phyloP scores from a whole-genome alignment of 1,284 basidiomycete genomes.

The Ganoderma multipileum region DNA sequence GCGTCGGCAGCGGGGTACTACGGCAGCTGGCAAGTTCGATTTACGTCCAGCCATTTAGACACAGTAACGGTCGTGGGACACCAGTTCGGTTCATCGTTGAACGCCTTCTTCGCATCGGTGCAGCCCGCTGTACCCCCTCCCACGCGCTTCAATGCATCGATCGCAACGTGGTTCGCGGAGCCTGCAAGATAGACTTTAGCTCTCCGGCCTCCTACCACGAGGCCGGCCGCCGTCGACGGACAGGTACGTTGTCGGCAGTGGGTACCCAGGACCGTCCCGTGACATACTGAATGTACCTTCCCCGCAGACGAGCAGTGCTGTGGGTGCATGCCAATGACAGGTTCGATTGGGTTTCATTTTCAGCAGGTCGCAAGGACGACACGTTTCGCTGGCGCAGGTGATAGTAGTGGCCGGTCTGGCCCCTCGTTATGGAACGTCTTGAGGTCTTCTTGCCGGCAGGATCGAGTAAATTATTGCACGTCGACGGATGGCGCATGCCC shows the following conservation, averaged over 20 bases:
- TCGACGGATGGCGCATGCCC: not conserved
- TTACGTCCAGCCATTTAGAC: not conserved
- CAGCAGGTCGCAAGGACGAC: not conserved
- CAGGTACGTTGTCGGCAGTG: not conserved
- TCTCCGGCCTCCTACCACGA: conserved; percentile 10
- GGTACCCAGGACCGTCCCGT: not conserved
- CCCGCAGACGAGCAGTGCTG: not conserved
- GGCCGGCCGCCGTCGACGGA: not conserved
- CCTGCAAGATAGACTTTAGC: conserved; percentile 13
- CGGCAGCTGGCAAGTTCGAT: not conserved
- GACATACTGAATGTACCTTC: not conserved
- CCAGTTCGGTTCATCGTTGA: not conserved
- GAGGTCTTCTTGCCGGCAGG: not conserved
- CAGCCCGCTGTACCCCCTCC: not conserved
- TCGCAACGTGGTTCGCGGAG: not conserved
- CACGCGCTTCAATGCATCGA: not conserved
- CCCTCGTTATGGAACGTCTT: not conserved
- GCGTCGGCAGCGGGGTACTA: not conserved
- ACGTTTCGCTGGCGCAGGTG: not conserved
- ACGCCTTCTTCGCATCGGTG: not conserved
- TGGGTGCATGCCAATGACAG: not conserved
- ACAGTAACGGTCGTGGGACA: not conserved
- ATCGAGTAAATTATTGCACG: not conserved
- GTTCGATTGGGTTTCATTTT: not conserved
- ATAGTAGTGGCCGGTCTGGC: not conserved